These are phyloP conservation scores for Oemleria cerasiformis DNA, from an alignment of 306 rosid species.

Conservation along the genomic window DNA sequence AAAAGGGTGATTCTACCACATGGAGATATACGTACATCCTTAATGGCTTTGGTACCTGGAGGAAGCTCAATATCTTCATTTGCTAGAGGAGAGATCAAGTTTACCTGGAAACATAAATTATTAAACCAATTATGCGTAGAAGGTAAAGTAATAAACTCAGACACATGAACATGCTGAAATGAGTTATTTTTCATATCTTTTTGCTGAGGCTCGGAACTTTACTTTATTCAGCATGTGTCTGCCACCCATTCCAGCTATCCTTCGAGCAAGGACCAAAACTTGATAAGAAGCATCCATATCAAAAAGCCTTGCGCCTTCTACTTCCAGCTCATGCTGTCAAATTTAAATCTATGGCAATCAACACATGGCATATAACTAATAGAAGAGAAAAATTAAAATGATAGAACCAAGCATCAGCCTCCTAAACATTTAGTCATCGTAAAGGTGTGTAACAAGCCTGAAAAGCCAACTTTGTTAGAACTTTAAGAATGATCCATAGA, in stretches of 20 bases:
- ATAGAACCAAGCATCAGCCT: neutral
- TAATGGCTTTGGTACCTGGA: constrained; percentile 9
- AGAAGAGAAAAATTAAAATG: neutral
- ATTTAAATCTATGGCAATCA: neutral
- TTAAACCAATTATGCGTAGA: neutral
- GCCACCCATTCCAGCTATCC: constrained; percentile 18
- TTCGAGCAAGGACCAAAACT: constrained; percentile 19
- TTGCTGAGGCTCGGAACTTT: neutral
- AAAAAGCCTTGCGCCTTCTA: constrained; percentile 21
- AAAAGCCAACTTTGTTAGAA: neutral
- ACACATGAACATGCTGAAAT: neutral
- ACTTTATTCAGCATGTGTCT: constrained; percentile 19
- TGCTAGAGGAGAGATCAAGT: constrained; percentile 1
- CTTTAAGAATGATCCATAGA: neutral
- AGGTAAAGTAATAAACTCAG: neutral
- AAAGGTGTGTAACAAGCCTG: neutral
- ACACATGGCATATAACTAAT: constrained; percentile 1
- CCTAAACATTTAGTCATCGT: neutral
- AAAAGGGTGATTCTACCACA: constrained; percentile 23
- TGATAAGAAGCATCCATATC: constrained; percentile 19
- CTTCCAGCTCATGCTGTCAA: constrained; percentile 21
- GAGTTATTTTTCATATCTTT: neutral
- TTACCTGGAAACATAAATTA: constrained; percentile 10
- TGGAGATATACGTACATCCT: constrained; percentile 17
- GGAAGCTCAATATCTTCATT: constrained; percentile 22